A percentile compares a stretch with the other conserved stretches of the same genome.
Conservation (phyloP, 495 filamentous ascomycete species). For the Aspergillus indologenus region DNA sequence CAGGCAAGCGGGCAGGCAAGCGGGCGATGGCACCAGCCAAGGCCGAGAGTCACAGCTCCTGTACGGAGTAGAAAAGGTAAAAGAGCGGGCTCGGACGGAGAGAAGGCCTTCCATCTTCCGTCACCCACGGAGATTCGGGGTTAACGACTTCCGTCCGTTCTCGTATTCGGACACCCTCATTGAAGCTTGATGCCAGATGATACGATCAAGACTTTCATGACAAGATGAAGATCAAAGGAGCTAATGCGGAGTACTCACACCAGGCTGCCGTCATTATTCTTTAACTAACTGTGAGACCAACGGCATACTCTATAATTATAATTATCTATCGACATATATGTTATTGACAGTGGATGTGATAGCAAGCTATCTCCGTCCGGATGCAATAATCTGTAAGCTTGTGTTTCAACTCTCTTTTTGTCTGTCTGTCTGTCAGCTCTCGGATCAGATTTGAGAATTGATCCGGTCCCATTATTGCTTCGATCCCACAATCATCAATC, state of each 20-base stretch:
- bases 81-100: background rate
- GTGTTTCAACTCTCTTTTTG: background rate
- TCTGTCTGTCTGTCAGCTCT: background rate
- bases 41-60: too few species aligned
- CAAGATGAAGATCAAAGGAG: background rate
- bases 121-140: background rate
- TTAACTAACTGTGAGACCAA: too few species aligned
- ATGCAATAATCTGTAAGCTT: too few species aligned
- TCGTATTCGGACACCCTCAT: background rate
- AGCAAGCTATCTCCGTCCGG: background rate
- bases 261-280: too few species aligned
- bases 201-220: background rate
- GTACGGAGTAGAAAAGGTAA: too few species aligned
- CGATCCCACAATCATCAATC: background rate
- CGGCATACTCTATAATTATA: too few species aligned
- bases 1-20: too few species aligned
- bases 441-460: background rate
- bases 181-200: background rate
- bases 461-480: background rate
- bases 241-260: background rate
- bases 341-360: background rate
- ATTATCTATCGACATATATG: too few species aligned
- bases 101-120: background rate
- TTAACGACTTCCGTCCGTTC: background rate
- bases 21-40: too few species aligned